These are phyloP conservation scores for Aspergillus thermomutatus DNA, from an alignment of 2,329 filamentous ascomycete species.

Conservation along the genomic window DNA sequence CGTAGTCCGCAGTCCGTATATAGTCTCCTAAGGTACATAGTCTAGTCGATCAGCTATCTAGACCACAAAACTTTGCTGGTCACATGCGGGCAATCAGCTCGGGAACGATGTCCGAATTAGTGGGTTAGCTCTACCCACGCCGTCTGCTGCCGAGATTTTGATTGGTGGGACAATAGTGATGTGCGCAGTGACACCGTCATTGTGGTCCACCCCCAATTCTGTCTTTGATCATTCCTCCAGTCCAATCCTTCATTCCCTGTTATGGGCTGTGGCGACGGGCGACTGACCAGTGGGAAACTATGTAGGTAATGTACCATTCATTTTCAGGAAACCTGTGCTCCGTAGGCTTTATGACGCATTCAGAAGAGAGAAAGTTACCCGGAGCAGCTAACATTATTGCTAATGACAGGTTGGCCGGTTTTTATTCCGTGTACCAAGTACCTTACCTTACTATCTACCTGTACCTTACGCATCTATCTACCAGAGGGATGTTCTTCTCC, in stretches of 20 bases:
- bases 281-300: neutral
- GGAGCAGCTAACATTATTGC: neutral
- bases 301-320: neutral
- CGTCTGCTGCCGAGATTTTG: constrained; percentile 18
- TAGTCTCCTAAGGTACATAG: neutral
- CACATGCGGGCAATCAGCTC: constrained; percentile 26
- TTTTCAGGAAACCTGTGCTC: neutral
- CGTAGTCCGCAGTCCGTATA: too few relatives aligned
- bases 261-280: neutral
- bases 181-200: constrained; percentile 21
- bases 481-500: neutral
- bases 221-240: constrained; percentile 19
- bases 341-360: neutral
- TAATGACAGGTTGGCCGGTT: neutral
- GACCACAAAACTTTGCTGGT: constrained; percentile 25
- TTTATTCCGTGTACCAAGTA: neutral
- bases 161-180: constrained; percentile 30
- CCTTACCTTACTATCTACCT: too few relatives aligned
- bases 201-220: constrained; percentile 20
- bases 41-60: neutral
- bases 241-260: constrained; percentile 6
- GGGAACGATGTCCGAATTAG: constrained; percentile 18
- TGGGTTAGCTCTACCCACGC: constrained; percentile 10
- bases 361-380: neutral
- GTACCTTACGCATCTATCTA: neutral